Percentiles rank a stretch among this genome's conserved stretches.
phyloP scores from a whole-genome alignment of 2,329 filamentous ascomycete genomes.

The Fusarium sp. region DNA sequence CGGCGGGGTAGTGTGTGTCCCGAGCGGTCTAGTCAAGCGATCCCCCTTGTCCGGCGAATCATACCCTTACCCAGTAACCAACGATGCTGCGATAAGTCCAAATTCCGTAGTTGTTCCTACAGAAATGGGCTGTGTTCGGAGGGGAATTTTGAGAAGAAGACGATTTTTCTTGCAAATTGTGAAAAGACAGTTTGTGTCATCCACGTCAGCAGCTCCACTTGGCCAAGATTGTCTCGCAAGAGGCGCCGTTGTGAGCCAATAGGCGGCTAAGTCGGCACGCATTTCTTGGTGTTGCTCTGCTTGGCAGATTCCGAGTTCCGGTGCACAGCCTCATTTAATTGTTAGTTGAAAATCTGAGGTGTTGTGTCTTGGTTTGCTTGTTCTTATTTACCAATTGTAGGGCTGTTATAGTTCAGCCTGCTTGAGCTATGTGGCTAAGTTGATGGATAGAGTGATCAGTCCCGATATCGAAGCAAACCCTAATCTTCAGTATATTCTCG shows the following conservation, averaged over 20 bases:
- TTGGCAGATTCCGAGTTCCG: constrained; percentile 28
- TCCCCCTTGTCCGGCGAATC: constrained; percentile 21
- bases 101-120: neutral
- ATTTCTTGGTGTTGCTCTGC: constrained; percentile 26
- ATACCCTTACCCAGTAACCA: constrained; percentile 2
- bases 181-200: constrained; percentile 13
- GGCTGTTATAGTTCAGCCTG: too few relatives aligned
- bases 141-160: neutral
- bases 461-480: too few relatives aligned
- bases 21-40: constrained; percentile 18
- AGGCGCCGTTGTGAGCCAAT: constrained; percentile 7
- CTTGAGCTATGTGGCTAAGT: too few relatives aligned
- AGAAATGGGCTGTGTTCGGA: neutral
- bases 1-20: constrained; percentile 7
- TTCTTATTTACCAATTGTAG: neutral
- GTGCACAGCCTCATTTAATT: neutral
- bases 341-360: neutral
- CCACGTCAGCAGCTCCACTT: constrained; percentile 50
- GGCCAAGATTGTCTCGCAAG: constrained; percentile 35
- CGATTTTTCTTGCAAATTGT: neutral
- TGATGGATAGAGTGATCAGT: too few relatives aligned
- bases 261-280: constrained; percentile 34
- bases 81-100: neutral
- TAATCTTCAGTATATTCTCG: too few relatives aligned
- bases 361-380: constrained; percentile 1